Conservation (phyloP, 352 stramenopile genomes). For the Globisporangium lucens region DNA sequence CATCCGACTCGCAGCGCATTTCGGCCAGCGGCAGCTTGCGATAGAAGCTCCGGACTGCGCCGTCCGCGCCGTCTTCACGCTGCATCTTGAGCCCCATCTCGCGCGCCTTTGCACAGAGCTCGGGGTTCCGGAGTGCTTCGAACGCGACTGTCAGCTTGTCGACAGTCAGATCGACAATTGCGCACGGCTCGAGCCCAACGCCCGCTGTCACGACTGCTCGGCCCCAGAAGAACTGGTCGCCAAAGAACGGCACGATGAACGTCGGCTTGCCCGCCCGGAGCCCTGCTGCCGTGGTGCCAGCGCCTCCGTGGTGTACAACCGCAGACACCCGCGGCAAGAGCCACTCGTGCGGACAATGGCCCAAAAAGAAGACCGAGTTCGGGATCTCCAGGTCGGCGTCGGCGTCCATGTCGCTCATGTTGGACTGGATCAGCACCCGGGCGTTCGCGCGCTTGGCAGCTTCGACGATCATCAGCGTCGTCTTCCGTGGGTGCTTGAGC, state of each 20-base stretch:
- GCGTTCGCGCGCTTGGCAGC: slow-evolving; percentile 51
- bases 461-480: slow-evolving; percentile 86
- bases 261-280: slow-evolving; percentile 87
- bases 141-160: slow-evolving; percentile 84
- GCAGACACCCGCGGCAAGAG: slow-evolving; percentile 86
- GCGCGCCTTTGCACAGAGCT: slow-evolving; percentile 49
- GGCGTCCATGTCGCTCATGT: slow-evolving; percentile 79
- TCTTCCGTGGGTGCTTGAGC: slow-evolving; percentile 66
- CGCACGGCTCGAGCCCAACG: slow-evolving; percentile 84
- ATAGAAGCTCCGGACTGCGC: slow-evolving; percentile 87
- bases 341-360: slow-evolving; percentile 88
- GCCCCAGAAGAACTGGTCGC: slow-evolving; percentile 94
- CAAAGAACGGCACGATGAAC: slow-evolving; percentile 94
- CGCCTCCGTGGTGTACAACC: slow-evolving; percentile 80
- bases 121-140: slow-evolving; percentile 42
- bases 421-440: slow-evolving; percentile 89
- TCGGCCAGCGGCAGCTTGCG: slow-evolving; percentile 74
- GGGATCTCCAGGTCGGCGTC: slow-evolving; percentile 40
- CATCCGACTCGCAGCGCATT: slow-evolving; percentile 80
- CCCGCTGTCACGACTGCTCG: slow-evolving; percentile 76
- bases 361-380: slow-evolving; percentile 62
- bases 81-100: slow-evolving; percentile 60
- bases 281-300: slow-evolving; percentile 81
- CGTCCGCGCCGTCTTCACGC: slow-evolving; percentile 81
- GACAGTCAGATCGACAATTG: slow-evolving; percentile 75